Evolutionary conservation across 164 flowering plant species (phyloP), one percentile per base, ranked within the genome.

Genomic region (Pachysandra terminalis): DNA sequence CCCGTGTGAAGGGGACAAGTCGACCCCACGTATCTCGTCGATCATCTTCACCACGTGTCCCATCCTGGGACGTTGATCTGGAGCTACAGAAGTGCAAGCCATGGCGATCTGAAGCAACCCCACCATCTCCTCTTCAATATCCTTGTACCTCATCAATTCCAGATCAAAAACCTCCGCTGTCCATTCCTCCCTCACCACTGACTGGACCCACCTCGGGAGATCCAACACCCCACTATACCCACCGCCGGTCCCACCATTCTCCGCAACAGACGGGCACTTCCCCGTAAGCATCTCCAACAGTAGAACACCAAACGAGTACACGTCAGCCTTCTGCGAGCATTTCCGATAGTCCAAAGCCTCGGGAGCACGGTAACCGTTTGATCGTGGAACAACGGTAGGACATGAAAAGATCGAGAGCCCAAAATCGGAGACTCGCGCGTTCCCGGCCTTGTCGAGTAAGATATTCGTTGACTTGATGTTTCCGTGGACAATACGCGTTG

Each of bases 171-270:
- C 96, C 85, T 93, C 98, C 3, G 98, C 91, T 32, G 98, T 93
- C 98, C 98, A 93, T 64, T 93, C 98, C 76, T 93, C 98, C 72
- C 96, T 82, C 68, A 93, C 98, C 63, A 90, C 98, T 0, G 93
- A 89, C 73, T 89, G 98, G 27, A 90, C 98, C 96, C 96, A 90
- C 74, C 91, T 74, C 0, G 93, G 93, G 59, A 93, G 74, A 59
- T 93, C 95, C 23, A 88, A 70, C 5, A 65, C 74, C 45, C 81
- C 88, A 5, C 83, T 78, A 24, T 67, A 78, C 0, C 82, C 85
- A 32, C 71, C 23, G 52, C 81, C 81, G 14, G 76, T 55, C 21
- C 77, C 85, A 62, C 81, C 79, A 5, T 68, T 73, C 52, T 68
- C 76, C 49, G 66, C 66, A 37, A 23, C 56, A 2, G 73, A 67